A percentile compares a stretch with the other conserved stretches of the same genome.
phyloP scores from a whole-genome alignment of 768 basidiomycete species.

The Vararia minispora region DNA sequence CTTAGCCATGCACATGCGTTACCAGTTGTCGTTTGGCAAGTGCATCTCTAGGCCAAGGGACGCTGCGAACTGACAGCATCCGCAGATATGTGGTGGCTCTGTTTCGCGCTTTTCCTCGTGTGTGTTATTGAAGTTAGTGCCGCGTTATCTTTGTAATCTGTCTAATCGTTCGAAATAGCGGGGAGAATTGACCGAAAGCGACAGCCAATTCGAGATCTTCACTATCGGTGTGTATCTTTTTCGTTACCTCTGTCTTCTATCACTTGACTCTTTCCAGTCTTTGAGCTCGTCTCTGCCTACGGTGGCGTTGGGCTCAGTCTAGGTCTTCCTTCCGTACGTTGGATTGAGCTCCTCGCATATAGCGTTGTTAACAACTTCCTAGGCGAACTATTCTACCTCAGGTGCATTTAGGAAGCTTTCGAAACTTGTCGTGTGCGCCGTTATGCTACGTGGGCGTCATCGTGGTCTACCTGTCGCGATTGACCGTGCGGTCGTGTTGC shows the following conservation, averaged over 20 bases:
- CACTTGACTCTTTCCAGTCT: constrained; percentile 35
- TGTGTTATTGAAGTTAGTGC: constrained; percentile 82
- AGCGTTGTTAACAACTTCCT: constrained; percentile 6
- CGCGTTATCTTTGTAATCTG: neutral
- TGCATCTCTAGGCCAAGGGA: neutral
- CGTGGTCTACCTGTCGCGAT: constrained; percentile 83
- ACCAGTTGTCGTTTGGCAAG: constrained; percentile 85
- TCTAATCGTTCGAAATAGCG: constrained; percentile 27
- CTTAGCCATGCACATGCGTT: constrained; percentile 70
- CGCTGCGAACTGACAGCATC: neutral
- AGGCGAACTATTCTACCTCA: constrained; percentile 76
- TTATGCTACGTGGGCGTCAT: constrained; percentile 93
- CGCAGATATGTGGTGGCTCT: constrained; percentile 97
- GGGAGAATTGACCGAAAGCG: constrained; percentile 39
- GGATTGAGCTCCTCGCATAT: neutral
- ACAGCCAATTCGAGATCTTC: constrained; percentile 79
- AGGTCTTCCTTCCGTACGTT: constrained; percentile 67
- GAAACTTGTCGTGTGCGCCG: constrained; percentile 75
- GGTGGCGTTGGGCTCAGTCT: constrained; percentile 85
- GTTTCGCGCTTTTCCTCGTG: constrained; percentile 71
- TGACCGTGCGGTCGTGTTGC: constrained; percentile 78
- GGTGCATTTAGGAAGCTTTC: constrained; percentile 73
- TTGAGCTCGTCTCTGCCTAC: constrained; percentile 83
- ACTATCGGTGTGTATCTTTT: constrained; percentile 42
- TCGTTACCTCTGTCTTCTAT: neutral